A percentile compares a stretch with the other conserved stretches of the same genome.
phyloP scores from a whole-genome alignment of 2,329 filamentous ascomycete genomes.

The Fusarium metavorans region DNA sequence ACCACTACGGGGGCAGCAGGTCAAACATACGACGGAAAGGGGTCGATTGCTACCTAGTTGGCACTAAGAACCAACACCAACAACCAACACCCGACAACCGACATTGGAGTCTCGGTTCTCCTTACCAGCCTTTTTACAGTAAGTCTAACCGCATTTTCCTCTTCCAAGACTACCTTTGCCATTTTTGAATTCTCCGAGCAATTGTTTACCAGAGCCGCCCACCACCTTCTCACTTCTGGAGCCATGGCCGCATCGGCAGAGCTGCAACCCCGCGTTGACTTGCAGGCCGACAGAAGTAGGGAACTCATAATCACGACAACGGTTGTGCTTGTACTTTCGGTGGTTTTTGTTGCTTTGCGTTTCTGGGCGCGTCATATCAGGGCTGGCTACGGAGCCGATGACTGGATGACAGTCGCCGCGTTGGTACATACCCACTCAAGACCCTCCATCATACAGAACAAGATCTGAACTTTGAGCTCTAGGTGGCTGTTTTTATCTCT shows the following conservation, averaged over 20 bases:
- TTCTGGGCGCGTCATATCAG: constrained; percentile 24
- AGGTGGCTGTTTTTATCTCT: constrained; percentile 24
- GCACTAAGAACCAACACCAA: constrained; percentile 1
- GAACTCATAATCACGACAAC: constrained; percentile 23
- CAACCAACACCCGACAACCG: not conserved
- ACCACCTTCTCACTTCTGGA: not conserved
- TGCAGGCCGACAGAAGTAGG: constrained; percentile 7
- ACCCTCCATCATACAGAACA: not conserved
- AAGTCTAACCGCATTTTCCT: not conserved
- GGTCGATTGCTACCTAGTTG: not conserved
- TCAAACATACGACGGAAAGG: not conserved
- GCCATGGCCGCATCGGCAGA: not conserved
- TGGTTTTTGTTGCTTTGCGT: constrained; percentile 12
- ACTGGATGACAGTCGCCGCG: constrained; percentile 25
- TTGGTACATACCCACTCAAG: constrained; percentile 10
- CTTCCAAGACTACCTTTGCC: not conserved
- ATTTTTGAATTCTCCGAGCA: not conserved
- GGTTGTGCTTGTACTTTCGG: constrained; percentile 4
- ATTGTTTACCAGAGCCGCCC: not conserved
- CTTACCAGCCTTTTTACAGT: not conserved
- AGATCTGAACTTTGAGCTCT: not conserved
- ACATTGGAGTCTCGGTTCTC: not conserved
- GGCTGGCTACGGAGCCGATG: constrained; percentile 16
- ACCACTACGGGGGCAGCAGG: not conserved
- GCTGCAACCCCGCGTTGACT: not conserved